Evolutionary conservation across 192 early-diverging fungal genomes (phyloP), one percentile per base, ranked within the genome.

Genomic region (Glomus cerebriforme): DNA sequence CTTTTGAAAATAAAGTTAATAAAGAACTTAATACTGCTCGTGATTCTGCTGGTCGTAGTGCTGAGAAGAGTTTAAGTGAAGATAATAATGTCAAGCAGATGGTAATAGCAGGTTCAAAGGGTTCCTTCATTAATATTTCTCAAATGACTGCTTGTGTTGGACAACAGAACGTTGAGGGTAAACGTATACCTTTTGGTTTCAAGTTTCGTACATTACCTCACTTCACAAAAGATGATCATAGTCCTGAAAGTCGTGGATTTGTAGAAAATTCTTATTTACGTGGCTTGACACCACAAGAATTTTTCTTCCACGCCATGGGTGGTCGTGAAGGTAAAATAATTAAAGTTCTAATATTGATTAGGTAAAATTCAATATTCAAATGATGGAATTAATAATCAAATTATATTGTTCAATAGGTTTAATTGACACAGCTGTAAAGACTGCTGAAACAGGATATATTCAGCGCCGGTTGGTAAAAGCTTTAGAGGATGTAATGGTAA

Each of bases 251-350:
- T 81, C 87, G 94, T 72, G 95, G 95, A 27, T 96, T 96, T 81
- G 95, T 96, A 2, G 93, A 95, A 84, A 95, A 95, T 81, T 95
- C 93, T 27, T 96, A 95, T 79, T 84, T 96, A 37, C 90, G 94
- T 75, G 98, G 98, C 17, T 82, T 99, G 82, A 97, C 95, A 24
- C 98, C 98, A 24, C 94, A 96, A 80, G 98, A 99, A 88, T 99
- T 98, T 87, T 99, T 95, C 82, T 99, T 99, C 92, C 98, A 99
- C 84, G 96, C 97, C 26, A 98, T 98, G 97, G 97, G 96, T 88
- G 98, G 98, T 81, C 96, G 98, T 88, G 98, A 99, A 91, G 98
- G 93, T 83, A 81, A 81, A 63, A 54, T 58, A 24, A 4, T 26
- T 45, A 34, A 43, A 12, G 59, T n/a, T 81, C 24, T 72, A 29